phyloP scores from a whole-genome alignment of 495 filamentous ascomycete genomes.

The Neurospora tetrasperma region DNA sequence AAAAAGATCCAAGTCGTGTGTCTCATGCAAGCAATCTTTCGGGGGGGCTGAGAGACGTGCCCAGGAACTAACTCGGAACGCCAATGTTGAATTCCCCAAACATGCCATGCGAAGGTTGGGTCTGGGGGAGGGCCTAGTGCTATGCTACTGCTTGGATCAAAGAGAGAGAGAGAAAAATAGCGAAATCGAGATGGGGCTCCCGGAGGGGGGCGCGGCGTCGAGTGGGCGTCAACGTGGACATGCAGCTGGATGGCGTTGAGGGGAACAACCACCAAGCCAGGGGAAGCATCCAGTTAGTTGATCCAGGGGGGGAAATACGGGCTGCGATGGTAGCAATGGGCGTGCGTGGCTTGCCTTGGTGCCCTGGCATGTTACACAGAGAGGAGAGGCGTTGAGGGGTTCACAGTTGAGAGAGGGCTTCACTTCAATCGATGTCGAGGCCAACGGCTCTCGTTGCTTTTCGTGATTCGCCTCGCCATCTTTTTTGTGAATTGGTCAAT shows the following conservation, averaged over 20 bases:
- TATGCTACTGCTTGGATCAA: not conserved
- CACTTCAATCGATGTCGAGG: not conserved
- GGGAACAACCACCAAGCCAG: not conserved
- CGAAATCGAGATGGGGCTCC: not conserved
- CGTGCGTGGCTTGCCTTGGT: not conserved
- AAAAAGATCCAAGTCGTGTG: not conserved
- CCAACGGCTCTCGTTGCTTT: not conserved
- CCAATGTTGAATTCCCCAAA: not conserved
- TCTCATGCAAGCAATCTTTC: not conserved
- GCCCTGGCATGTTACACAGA: not conserved
- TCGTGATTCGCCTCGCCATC: not conserved
- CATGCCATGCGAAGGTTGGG: not conserved
- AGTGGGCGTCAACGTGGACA: not conserved
- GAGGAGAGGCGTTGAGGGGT: not conserved
- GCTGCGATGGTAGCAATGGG: not conserved
- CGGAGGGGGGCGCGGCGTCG: not conserved
- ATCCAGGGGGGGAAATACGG: not conserved
- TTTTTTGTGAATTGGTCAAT: not conserved
- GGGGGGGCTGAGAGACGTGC: not conserved
- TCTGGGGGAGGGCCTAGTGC: not conserved
- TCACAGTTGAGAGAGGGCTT: too few species aligned
- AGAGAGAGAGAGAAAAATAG: not conserved
- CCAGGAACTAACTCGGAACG: not conserved
- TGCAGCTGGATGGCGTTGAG: not conserved
- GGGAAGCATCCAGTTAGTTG: not conserved